Evolutionary conservation across 257 asterid genomes (phyloP).

Genomic region (Ocimum tenuiflorum): DNA sequence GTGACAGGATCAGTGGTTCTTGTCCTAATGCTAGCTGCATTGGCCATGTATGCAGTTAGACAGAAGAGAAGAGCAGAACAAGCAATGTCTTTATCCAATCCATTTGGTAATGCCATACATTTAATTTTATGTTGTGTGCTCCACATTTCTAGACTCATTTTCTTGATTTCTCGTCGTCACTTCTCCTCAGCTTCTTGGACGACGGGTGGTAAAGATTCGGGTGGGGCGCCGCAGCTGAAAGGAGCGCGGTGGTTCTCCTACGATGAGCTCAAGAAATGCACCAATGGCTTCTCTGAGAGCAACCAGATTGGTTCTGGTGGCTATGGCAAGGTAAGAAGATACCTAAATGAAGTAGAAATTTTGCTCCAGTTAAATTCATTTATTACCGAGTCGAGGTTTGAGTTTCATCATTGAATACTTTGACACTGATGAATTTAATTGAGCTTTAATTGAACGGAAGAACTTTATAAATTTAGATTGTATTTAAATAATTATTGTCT

Average conservation of each 20-base stretch:
- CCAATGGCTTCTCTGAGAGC: conserved; percentile 59
- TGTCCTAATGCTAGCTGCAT: conserved; percentile 47
- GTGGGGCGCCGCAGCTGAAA: conserved; percentile 91
- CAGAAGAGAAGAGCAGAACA: conserved; percentile 81
- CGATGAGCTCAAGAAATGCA: conserved; percentile 81
- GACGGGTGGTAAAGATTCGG: conserved; percentile 66
- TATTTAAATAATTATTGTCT: too few species aligned
- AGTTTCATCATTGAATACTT: too few species aligned
- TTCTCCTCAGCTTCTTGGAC: conserved; percentile 80
- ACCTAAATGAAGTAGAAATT: neutral
- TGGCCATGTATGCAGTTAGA: conserved; percentile 58
- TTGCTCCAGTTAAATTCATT: too few species aligned
- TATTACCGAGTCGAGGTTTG: too few species aligned
- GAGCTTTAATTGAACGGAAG: too few species aligned
- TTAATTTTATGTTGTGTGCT: neutral
- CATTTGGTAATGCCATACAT: conserved; percentile 53
- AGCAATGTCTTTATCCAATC: conserved; percentile 64
- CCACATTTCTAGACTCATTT: neutral
- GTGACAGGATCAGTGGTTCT: conserved; percentile 49
- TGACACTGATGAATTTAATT: too few species aligned
- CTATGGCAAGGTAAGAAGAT: conserved; percentile 70
- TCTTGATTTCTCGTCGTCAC: neutral
- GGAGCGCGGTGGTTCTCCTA: conserved; percentile 94
- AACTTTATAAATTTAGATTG: too few species aligned
- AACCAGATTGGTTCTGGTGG: conserved; percentile 96